These are phyloP conservation scores for Boehmeria nivea DNA, from an alignment of 306 rosid species.

Conservation along the genomic window DNA sequence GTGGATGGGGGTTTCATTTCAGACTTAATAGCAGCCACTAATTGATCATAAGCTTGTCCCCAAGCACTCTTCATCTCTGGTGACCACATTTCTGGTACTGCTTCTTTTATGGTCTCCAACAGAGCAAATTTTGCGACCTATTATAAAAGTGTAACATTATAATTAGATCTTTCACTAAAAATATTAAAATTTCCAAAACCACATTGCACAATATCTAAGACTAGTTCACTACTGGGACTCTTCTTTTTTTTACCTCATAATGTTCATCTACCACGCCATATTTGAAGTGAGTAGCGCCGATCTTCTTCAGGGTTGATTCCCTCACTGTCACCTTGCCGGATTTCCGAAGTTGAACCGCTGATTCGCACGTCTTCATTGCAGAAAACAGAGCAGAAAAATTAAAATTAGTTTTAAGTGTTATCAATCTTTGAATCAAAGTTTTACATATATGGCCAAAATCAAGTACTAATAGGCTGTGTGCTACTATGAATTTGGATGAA, in stretches of 20 bases:
- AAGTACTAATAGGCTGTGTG: no score
- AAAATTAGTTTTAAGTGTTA: no score
- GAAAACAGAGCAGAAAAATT: background rate
- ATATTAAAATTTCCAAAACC: no score
- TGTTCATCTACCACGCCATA: constrained; percentile 60
- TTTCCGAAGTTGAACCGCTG: constrained; percentile 75
- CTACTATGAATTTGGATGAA: no score
- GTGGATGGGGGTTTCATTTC: constrained; percentile 49
- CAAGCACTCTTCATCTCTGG: constrained; percentile 70
- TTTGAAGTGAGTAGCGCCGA: constrained; percentile 59
- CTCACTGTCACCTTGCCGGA: constrained; percentile 65
- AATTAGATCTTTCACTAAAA: no score
- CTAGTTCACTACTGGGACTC: no score
- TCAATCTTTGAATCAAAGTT: no score
- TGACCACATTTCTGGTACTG: constrained; percentile 76
- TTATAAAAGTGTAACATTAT: no score
- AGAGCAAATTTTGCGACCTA: constrained; percentile 71
- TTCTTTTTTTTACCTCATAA: constrained; percentile 49
- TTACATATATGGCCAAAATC: no score
- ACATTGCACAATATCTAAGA: no score
- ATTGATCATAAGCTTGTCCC: constrained; percentile 76
- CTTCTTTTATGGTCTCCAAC: constrained; percentile 64
- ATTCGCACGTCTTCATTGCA: constrained; percentile 55
- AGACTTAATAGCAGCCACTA: constrained; percentile 66
- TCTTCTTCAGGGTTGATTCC: constrained; percentile 55